A percentile compares a stretch with the other conserved stretches of the same genome.
phyloP scores from a whole-genome alignment of 495 filamentous ascomycete species.

The Cercophora samala region DNA sequence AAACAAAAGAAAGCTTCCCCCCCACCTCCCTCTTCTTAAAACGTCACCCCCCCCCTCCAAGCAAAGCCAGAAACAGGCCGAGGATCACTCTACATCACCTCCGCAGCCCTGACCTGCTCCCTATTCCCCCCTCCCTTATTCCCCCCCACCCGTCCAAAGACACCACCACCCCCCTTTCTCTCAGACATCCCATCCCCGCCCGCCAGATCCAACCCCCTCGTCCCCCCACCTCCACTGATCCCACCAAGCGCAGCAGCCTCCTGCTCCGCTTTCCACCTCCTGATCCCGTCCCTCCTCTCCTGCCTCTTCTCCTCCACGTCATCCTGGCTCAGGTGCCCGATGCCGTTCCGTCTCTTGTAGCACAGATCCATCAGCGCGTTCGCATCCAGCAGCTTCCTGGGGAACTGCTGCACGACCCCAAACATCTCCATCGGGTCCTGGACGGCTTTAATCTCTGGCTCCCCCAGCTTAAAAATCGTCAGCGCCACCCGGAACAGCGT shows the following conservation, averaged over 20 bases:
- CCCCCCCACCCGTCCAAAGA: slow-evolving; percentile 22
- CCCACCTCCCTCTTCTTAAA: neutral
- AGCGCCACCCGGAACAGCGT: slow-evolving; percentile 93
- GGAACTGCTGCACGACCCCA: slow-evolving; percentile 89
- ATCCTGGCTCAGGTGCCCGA: slow-evolving; percentile 73
- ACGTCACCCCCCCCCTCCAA: slow-evolving; percentile 8
- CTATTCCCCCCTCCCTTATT: slow-evolving; percentile 31
- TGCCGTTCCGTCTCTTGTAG: slow-evolving; percentile 74
- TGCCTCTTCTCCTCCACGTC: slow-evolving; percentile 58
- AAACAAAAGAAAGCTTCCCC: slow-evolving; percentile 5
- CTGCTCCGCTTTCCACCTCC: slow-evolving; percentile 42
- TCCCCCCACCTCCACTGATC: slow-evolving; percentile 11
- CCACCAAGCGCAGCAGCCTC: slow-evolving; percentile 30
- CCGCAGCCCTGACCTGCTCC: slow-evolving; percentile 30
- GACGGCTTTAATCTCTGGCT: slow-evolving; percentile 73
- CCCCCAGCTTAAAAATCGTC: slow-evolving; percentile 88
- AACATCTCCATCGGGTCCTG: slow-evolving; percentile 94
- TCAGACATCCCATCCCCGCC: slow-evolving; percentile 32
- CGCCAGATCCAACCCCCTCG: slow-evolving; percentile 12
- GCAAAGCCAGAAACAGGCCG: slow-evolving; percentile 26
- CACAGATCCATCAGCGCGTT: slow-evolving; percentile 77
- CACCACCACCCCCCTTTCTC: slow-evolving; percentile 35
- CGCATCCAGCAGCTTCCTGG: slow-evolving; percentile 73
- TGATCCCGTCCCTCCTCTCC: slow-evolving; percentile 52
- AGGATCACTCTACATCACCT: slow-evolving; percentile 33